Conservation (phyloP, 345 rosid species). For the Draba incana region DNA sequence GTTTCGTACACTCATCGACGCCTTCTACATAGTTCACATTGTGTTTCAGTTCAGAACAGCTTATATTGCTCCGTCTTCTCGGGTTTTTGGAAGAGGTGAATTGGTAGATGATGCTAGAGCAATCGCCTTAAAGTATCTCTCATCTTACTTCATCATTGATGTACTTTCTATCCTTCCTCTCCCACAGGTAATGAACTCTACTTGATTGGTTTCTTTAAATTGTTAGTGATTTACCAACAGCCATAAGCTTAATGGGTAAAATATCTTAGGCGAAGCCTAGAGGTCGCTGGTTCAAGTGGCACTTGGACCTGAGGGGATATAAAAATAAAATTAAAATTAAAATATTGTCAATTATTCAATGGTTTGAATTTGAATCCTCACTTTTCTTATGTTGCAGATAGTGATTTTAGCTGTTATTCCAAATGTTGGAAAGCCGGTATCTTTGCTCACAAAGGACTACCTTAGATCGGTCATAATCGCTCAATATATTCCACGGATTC, state of each 20-base stretch:
- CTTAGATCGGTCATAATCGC: constrained; percentile 22
- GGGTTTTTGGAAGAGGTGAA: constrained; percentile 45
- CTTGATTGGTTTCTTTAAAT: constrained; percentile 3
- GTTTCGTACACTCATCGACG: constrained; percentile 41
- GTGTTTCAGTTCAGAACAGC: constrained; percentile 44
- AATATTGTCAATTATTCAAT: neutral
- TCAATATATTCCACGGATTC: constrained; percentile 37
- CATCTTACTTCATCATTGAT: constrained; percentile 40
- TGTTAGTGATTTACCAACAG: too few species aligned
- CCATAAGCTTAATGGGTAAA: too few species aligned
- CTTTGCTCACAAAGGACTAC: constrained; percentile 39
- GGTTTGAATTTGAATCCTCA: neutral
- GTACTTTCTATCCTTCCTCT: constrained; percentile 40
- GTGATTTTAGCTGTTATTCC: constrained; percentile 37
- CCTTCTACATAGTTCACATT: constrained; percentile 40
- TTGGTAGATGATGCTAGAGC: constrained; percentile 40
- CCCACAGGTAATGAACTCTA: constrained; percentile 39
- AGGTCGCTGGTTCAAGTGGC: too few species aligned
- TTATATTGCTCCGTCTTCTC: constrained; percentile 40
- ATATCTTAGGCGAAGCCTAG: too few species aligned
- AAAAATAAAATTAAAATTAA: too few species aligned
- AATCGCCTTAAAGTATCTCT: constrained; percentile 41
- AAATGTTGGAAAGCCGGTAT: neutral
- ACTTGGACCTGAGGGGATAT: too few species aligned
- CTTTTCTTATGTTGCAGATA: constrained; percentile 25